phyloP scores from a whole-genome alignment of 129 eudicot genomes.

The Pseudognaphalium luteoalbum region DNA sequence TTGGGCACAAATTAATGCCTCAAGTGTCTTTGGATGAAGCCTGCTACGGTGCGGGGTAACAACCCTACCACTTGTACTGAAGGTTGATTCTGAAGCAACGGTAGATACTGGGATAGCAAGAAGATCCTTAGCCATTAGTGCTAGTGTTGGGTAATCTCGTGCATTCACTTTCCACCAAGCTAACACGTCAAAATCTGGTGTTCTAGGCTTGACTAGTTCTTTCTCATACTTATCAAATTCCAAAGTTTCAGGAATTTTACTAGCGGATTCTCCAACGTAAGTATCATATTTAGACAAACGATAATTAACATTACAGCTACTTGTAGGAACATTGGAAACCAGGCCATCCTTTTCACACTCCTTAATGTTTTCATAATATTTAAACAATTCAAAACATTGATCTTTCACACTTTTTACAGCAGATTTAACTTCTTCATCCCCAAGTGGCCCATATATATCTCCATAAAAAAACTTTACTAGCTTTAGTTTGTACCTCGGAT shows the following conservation, averaged over 20 bases:
- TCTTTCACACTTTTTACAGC: not conserved
- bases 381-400: not conserved
- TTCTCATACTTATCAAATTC: not conserved
- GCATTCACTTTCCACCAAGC: not conserved
- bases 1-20: no score
- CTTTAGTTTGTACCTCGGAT: no score
- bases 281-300: no score
- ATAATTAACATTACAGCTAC: no score
- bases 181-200: slow-evolving; percentile 18
- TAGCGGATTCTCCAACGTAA: not conserved
- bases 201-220: not conserved
- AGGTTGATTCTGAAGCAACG: not conserved
- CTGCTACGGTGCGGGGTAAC: not conserved
- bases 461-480: not conserved
- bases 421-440: not conserved
- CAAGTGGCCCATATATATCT: slow-evolving; percentile 2
- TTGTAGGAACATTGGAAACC: no score
- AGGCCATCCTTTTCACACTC: not conserved
- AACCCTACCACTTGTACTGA: not conserved
- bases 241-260: not conserved
- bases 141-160: not conserved
- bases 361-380: not conserved
- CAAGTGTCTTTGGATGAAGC: not conserved
- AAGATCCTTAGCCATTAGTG: not conserved
- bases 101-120: not conserved